Conservation (phyloP, 2,329 filamentous ascomycete genomes). For the Ophiocordyceps camponoti-rufipedis region DNA sequence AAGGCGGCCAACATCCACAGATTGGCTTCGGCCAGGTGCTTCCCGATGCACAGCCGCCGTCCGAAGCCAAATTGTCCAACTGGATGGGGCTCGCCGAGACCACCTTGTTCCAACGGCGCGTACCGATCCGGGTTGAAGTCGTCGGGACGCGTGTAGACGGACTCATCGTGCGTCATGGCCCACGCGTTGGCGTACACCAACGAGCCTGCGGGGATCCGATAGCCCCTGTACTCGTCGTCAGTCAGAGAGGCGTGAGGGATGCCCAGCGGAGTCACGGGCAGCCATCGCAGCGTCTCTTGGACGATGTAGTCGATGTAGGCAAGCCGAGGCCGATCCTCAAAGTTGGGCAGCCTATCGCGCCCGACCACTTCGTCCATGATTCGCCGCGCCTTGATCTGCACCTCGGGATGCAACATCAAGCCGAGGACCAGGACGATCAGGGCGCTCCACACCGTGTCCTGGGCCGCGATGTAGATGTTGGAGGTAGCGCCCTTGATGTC, state of each 20-base stretch:
- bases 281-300: conserved; percentile 25
- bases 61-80: conserved; percentile 33
- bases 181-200: conserved; percentile 23
- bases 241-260: conserved; percentile 34
- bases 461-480: conserved; percentile 27
- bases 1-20: conserved; percentile 22
- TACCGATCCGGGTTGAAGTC: conserved; percentile 28
- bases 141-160: conserved; percentile 21
- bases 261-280: conserved; percentile 26
- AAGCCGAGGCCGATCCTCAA: conserved; percentile 23
- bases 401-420: conserved; percentile 20
- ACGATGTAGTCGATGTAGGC: conserved; percentile 26
- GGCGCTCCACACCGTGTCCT: conserved; percentile 25
- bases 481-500: conserved; percentile 31
- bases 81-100: conserved; percentile 24
- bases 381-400: conserved; percentile 26
- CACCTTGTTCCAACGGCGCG: conserved; percentile 14
- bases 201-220: conserved; percentile 36
- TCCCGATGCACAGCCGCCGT: conserved; percentile 29
- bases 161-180: conserved; percentile 24
- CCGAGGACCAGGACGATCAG: conserved; percentile 25
- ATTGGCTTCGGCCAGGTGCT: conserved; percentile 26
- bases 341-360: conserved; percentile 22
- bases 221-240: conserved; percentile 38
- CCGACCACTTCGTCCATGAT: conserved; percentile 29